Conservation (phyloP, 108 stramenopile species). For the Craspedostauros australis region DNA sequence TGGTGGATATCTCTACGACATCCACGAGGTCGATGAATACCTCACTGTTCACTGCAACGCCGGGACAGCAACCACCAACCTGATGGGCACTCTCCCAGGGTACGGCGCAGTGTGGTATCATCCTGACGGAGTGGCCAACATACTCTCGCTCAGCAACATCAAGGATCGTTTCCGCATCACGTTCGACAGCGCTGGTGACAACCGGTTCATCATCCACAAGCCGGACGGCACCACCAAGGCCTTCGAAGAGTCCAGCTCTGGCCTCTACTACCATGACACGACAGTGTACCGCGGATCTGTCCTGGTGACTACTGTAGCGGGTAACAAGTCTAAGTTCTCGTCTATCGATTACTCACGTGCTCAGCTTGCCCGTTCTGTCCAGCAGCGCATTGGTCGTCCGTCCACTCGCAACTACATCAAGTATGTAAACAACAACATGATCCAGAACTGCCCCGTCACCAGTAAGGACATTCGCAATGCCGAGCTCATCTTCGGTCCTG, state of each 20-base stretch:
- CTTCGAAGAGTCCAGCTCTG: slow-evolving; percentile 12
- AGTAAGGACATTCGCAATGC: slow-evolving; percentile 9
- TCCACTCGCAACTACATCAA: background rate
- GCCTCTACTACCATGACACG: background rate
- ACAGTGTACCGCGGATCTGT: background rate
- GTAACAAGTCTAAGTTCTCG: background rate
- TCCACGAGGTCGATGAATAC: slow-evolving; percentile 2
- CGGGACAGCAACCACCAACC: slow-evolving; percentile 12
- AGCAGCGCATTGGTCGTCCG: slow-evolving; percentile 6
- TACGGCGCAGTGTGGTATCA: slow-evolving; percentile 17
- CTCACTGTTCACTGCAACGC: slow-evolving; percentile 21
- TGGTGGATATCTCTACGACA: slow-evolving; percentile 18
- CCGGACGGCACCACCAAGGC: slow-evolving; percentile 1
- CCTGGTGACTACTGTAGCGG: slow-evolving; percentile 5
- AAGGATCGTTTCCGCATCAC: slow-evolving; percentile 7
- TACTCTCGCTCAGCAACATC: slow-evolving; percentile 6
- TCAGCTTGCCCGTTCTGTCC: background rate
- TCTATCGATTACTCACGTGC: slow-evolving; percentile 3
- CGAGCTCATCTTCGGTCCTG: slow-evolving; percentile 26
- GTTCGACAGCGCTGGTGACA: slow-evolving; percentile 4
- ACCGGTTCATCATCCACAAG: slow-evolving; percentile 6
- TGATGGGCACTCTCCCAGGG: slow-evolving; percentile 24
- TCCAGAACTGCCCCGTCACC: slow-evolving; percentile 25
- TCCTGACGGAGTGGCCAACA: slow-evolving; percentile 25
- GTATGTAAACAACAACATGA: slow-evolving; percentile 21